phyloP scores from a whole-genome alignment of 352 stramenopile genomes.

The Globisporangium camurandrum region DNA sequence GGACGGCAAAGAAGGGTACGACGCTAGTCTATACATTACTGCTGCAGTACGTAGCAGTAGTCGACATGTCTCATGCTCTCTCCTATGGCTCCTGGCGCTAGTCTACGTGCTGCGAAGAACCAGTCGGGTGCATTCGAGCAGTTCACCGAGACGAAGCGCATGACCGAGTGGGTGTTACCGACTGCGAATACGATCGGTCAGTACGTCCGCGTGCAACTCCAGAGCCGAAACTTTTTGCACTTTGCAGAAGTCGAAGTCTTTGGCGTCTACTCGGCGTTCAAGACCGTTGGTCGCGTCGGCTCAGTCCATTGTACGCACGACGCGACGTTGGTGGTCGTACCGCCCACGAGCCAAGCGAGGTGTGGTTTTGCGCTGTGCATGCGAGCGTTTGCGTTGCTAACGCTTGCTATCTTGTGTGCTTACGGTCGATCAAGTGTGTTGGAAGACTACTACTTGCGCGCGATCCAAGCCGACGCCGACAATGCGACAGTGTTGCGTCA shows the following conservation, averaged over 20 bases:
- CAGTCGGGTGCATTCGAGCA: conserved; percentile 74
- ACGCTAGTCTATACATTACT: not conserved
- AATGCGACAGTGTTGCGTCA: conserved; percentile 88
- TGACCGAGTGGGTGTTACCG: conserved; percentile 87
- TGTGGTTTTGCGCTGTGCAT: conserved; percentile 14
- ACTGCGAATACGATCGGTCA: conserved; percentile 75
- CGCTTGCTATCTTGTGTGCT: not conserved
- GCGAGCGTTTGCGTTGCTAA: not conserved
- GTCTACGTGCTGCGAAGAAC: conserved; percentile 75
- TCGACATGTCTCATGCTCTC: not conserved
- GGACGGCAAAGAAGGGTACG: conserved; percentile 63
- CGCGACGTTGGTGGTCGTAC: conserved; percentile 84
- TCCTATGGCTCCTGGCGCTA: conserved; percentile 7
- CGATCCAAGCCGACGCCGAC: conserved; percentile 85
- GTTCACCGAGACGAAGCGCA: conserved; percentile 65
- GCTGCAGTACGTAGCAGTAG: too few relatives aligned
- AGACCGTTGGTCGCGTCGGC: conserved; percentile 76
- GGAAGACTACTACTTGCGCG: conserved; percentile 83
- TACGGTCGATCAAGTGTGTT: conserved; percentile 21
- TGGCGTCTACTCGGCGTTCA: conserved; percentile 79
- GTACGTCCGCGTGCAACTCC: conserved; percentile 83
- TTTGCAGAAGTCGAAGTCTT: conserved; percentile 90
- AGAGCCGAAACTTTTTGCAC: conserved; percentile 87
- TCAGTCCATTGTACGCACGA: conserved; percentile 80
- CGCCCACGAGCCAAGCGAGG: conserved; percentile 50